Evolutionary conservation across 73 alveolate species (phyloP), one percentile per base, ranked within the genome.

Genomic region (Blepharisma japonicum): DNA sequence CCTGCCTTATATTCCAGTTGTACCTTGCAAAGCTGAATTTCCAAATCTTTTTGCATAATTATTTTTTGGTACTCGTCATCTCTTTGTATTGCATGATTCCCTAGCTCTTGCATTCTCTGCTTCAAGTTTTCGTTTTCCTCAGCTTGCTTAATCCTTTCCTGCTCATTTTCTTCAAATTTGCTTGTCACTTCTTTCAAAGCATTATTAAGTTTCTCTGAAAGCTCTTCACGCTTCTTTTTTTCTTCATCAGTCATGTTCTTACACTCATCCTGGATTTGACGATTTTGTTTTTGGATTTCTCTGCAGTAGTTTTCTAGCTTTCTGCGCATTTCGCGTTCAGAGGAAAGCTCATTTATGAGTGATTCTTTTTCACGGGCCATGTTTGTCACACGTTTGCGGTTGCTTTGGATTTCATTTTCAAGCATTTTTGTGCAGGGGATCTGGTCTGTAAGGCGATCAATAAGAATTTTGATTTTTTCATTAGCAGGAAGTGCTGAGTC

Each of bases 1-100:
- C 74, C 74, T 8, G 74, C 23, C 46, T 61, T 61, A 25, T 61
- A 61, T 25, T 61, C 49, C 38, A 61, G 47, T 61, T 61, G 74
- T 14, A 61, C 74, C 23, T 61, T 61, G 11, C 14, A 25, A 1
- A 61, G 11, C 47, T 61, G 49, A 9, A 4, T 20, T 61, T 61
- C 74, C 14, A 61, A 39, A 25, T 25, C 23, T 61, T 61, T 61
- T 5, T 61, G 47, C 74, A 61, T 61, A 25, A 61, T 61, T 25
- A 39, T 61, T 39, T n/a, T 25, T 61, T 61, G 74, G 23, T 14
- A 61, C 47, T 61, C 74, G 4, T 61, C 50, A 61, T 61, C 74
- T 61, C 74, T 61, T 8, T n/a, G 23, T 39, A 61, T 14, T 1
- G 74, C 74, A 8, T 61, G 74, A 20, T 61, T 25, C 23, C 23